A percentile compares a stretch with the other conserved stretches of the same genome.
These are phyloP conservation scores for Microcera coccophila DNA, from an alignment of 2,329 filamentous ascomycete species.

Conservation along the genomic window DNA sequence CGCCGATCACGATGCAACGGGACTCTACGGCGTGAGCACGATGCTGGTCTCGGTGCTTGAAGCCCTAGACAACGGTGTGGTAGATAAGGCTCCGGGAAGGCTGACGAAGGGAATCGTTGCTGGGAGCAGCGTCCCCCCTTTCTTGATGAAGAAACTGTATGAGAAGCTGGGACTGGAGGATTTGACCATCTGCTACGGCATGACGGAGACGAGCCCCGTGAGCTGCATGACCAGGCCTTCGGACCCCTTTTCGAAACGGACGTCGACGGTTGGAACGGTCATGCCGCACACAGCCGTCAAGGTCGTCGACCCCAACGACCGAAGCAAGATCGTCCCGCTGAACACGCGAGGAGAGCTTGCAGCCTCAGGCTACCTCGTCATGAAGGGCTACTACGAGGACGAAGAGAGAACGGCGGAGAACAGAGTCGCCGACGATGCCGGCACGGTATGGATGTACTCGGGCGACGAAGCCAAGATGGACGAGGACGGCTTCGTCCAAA, in stretches of 20 bases:
- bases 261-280: constrained; percentile 70
- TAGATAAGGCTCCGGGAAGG: constrained; percentile 22
- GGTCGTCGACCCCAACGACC: constrained; percentile 67
- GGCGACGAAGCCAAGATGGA: constrained; percentile 92
- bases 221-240: constrained; percentile 76
- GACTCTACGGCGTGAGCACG: constrained; percentile 84
- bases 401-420: constrained; percentile 64
- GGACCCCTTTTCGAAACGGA: constrained; percentile 70
- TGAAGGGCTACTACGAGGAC: constrained; percentile 89
- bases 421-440: constrained; percentile 45
- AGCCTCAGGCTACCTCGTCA: constrained; percentile 78
- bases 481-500: constrained; percentile 74
- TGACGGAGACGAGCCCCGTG: constrained; percentile 85
- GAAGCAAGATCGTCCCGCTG: constrained; percentile 54
- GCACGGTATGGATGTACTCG: constrained; percentile 79
- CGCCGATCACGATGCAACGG: constrained; percentile 52
- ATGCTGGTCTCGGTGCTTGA: constrained; percentile 92
- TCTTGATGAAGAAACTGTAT: constrained; percentile 75
- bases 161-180: constrained; percentile 70
- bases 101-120: constrained; percentile 89
- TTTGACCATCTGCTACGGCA: constrained; percentile 91
- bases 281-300: constrained; percentile 78
- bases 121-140: constrained; percentile 76
- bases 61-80: constrained; percentile 52
- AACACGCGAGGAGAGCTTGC: constrained; percentile 75